Conservation (phyloP, 495 filamentous ascomycete species). For the Haplographium delicatum region DNA sequence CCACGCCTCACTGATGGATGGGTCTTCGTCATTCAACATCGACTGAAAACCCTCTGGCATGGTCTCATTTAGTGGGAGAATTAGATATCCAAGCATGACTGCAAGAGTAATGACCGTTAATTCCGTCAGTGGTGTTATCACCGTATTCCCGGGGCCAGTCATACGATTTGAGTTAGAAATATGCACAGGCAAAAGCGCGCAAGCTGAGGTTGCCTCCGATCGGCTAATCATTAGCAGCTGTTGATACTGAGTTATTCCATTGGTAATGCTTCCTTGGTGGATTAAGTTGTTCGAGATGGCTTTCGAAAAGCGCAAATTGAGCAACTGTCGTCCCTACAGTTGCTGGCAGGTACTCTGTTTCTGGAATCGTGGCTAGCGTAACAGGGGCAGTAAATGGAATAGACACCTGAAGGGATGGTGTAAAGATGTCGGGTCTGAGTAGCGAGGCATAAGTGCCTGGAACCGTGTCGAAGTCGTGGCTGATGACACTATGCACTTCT, state of each 20-base stretch:
- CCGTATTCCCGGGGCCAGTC: slow-evolving; percentile 5
- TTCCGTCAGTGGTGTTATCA: neutral
- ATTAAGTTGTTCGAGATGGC: slow-evolving; percentile 1
- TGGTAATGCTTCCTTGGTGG: slow-evolving; percentile 3
- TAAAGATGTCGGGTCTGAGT: slow-evolving; percentile 10
- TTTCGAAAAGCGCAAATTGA: neutral
- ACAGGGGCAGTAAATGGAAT: neutral
- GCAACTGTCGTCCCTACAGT: neutral
- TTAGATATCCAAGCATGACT: slow-evolving; percentile 1
- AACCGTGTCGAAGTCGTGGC: slow-evolving; percentile 8
- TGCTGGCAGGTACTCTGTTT: neutral
- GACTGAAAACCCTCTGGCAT: slow-evolving; percentile 3
- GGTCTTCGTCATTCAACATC: neutral
- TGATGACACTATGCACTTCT: slow-evolving; percentile 4
- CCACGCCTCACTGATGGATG: neutral
- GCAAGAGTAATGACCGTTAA: neutral
- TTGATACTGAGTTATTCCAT: neutral
- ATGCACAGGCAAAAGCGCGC: neutral
- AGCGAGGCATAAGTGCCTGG: slow-evolving; percentile 3
- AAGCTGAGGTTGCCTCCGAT: neutral
- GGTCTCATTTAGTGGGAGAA: neutral
- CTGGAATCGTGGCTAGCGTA: neutral
- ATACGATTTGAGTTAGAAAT: slow-evolving; percentile 12
- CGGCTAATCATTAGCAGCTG: slow-evolving; percentile 5
- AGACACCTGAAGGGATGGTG: neutral